These are phyloP conservation scores for Nakaseomyces nivariensis DNA, from an alignment of 1,139 yeast genomes.

Conservation along the genomic window DNA sequence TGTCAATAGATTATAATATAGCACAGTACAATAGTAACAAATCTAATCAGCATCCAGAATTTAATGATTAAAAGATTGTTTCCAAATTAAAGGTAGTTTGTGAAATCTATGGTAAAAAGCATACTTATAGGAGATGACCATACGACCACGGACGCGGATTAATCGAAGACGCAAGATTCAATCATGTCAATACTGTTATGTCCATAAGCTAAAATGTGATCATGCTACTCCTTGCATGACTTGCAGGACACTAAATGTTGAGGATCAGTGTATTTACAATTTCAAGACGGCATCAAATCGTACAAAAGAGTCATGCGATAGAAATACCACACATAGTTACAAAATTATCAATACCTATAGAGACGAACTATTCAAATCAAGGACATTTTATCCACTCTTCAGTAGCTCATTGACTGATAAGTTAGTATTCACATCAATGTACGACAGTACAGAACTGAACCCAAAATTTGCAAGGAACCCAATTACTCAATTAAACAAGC, in stretches of 20 bases:
- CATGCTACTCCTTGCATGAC: slow-evolving; percentile 17
- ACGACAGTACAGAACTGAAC: slow-evolving; percentile 6
- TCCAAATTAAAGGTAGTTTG: too few relatives aligned
- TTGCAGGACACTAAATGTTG: slow-evolving; percentile 9
- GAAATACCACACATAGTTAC: not conserved
- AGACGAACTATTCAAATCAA: slow-evolving; percentile 14
- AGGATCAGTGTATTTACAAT: slow-evolving; percentile 16
- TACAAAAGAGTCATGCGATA: not conserved
- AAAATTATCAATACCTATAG: slow-evolving; percentile 4
- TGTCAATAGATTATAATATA: too few relatives aligned
- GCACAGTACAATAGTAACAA: too few relatives aligned
- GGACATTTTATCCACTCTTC: slow-evolving; percentile 20
- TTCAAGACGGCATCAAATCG: slow-evolving; percentile 7
- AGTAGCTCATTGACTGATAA: slow-evolving; percentile 16
- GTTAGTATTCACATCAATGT: slow-evolving; percentile 11
- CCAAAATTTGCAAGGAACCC: slow-evolving; percentile 14
- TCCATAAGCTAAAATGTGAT: slow-evolving; percentile 20
- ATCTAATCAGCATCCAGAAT: too few relatives aligned
- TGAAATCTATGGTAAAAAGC: too few relatives aligned
- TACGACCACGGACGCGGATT: not conserved
- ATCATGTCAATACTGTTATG: slow-evolving; percentile 21
- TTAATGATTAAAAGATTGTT: too few relatives aligned
- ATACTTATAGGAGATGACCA: not conserved
- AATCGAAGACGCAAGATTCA: slow-evolving; percentile 9
- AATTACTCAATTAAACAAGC: slow-evolving; percentile 14